Evolutionary conservation across 2,329 filamentous ascomycete genomes (phyloP).

Genomic region (Microsporum canis): DNA sequence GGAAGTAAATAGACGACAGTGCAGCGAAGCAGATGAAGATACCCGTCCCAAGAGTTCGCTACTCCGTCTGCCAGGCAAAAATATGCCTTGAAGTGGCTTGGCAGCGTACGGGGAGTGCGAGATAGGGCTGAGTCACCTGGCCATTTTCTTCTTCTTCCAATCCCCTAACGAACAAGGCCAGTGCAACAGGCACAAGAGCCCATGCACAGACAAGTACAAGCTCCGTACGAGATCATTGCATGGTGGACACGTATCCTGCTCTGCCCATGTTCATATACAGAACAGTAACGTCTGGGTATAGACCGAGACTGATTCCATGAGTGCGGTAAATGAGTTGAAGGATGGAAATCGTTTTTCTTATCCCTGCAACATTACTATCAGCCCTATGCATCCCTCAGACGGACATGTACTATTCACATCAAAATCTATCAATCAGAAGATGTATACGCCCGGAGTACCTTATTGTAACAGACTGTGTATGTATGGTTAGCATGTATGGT

Average conservation of each 20-base stretch:
- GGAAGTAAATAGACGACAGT: background rate
- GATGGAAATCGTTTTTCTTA: background rate
- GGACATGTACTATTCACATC: background rate
- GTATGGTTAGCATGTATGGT: background rate
- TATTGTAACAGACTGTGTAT: background rate
- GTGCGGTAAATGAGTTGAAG: background rate
- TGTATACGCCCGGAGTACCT: background rate
- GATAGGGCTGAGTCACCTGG: slow-evolving; percentile 1
- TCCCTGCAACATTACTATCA: background rate
- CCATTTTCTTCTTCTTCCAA: background rate
- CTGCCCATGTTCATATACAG: background rate
- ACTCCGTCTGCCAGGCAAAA: background rate
- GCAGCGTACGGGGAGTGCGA: background rate
- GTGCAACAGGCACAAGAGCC: too few species aligned
- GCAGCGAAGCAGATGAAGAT: background rate
- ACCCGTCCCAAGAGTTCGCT: background rate
- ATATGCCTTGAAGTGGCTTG: background rate
- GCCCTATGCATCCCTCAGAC: background rate
- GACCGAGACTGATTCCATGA: background rate
- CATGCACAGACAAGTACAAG: too few species aligned
- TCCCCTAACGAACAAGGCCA: background rate
- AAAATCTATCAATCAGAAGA: background rate
- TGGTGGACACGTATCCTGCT: background rate
- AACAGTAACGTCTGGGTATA: background rate
- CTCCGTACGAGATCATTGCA: background rate